phyloP scores from a whole-genome alignment of 2,329 filamentous ascomycete genomes.

The Talaromyces sp. region DNA sequence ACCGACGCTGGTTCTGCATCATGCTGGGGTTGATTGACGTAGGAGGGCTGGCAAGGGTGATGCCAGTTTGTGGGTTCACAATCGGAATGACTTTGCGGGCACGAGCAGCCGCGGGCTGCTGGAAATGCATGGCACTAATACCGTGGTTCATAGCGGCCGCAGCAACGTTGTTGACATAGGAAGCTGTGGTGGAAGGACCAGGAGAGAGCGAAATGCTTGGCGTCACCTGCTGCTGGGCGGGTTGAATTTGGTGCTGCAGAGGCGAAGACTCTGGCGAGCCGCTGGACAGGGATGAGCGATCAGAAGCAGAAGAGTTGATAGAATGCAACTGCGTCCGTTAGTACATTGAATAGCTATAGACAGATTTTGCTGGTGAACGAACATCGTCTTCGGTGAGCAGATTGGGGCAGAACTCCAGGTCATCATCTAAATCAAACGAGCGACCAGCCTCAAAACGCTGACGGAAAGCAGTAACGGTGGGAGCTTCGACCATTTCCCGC shows the following conservation, averaged over 20 bases:
- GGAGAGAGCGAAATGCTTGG: slow-evolving; percentile 69
- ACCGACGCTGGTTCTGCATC: slow-evolving; percentile 53
- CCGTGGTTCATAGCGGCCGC: slow-evolving; percentile 64
- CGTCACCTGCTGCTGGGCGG: slow-evolving; percentile 64
- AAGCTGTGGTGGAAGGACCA: slow-evolving; percentile 46
- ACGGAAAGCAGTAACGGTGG: slow-evolving; percentile 72
- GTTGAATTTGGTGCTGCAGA: slow-evolving; percentile 74
- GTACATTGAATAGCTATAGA: not conserved
- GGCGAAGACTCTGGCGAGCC: slow-evolving; percentile 90
- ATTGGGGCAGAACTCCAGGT: slow-evolving; percentile 90
- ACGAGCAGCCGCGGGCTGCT: slow-evolving; percentile 85
- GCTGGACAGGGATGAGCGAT: slow-evolving; percentile 91
- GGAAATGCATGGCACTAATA: slow-evolving; percentile 67
- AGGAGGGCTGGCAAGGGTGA: slow-evolving; percentile 82
- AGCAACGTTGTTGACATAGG: slow-evolving; percentile 43
- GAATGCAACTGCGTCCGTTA: slow-evolving; percentile 66
- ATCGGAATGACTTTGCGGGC: slow-evolving; percentile 95
- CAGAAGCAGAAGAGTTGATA: slow-evolving; percentile 82
- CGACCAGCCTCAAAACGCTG: slow-evolving; percentile 84
- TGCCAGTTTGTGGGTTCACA: slow-evolving; percentile 89
- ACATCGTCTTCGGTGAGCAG: slow-evolving; percentile 92
- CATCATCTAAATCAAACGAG: slow-evolving; percentile 93
- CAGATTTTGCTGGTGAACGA: slow-evolving; percentile 33
- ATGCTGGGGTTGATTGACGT: slow-evolving; percentile 64
- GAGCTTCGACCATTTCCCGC: slow-evolving; percentile 79